Evolutionary conservation across 306 rosid genomes (phyloP), one percentile per base, ranked within the genome.

Genomic region (Oxytropis ochrocephala): DNA sequence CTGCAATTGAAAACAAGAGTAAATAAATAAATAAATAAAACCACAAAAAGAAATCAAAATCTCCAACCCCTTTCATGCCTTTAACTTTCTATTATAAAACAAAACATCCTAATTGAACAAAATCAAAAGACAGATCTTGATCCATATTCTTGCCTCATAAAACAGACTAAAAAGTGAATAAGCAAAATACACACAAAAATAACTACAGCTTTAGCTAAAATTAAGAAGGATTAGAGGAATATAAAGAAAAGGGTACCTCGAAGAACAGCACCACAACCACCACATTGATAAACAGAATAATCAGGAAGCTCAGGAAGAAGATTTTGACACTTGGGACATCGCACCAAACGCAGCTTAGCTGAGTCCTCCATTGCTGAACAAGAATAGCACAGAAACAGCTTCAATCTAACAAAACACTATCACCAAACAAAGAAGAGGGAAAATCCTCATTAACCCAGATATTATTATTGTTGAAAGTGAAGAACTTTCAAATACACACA

Each of bases 321-420:
- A 82, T 95, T 91, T 81, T 87, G 96, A 63, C 99, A 95, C 79
- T 87, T 91, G 32, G 99, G 99, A 81, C 99, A 95, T 78, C 89
- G 66, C 71, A 89, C 97, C 81, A 95, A 44, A 12, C 96, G 77
- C 27, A 89, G 67, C 76, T 81, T 91, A 3, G 80, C 63, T 0
- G 91, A 80, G 53, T 86, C 97, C 82, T 81, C 84, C 99, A 95
- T 95, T 60, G 82, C 11, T 35, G 46, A 69, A 61, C 42, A 59
- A 29, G 11, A 35, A 5, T 11, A 35, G 5, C 59, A 60, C 67
- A 66, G 50, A 49, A 16, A 65, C 16, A 52, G 38, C 17, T 56
- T 71, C 38, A 80, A 27, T n/a, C 59, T n/a, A n/a, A n/a, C n/a
- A n/a, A 75, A 72, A 17, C 80, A 81, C 39, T 63, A 74, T 68